Base-by-base conservation (phyloP, 2,329 filamentous ascomycete genomes). In the Aspergillus texensis region DNA sequence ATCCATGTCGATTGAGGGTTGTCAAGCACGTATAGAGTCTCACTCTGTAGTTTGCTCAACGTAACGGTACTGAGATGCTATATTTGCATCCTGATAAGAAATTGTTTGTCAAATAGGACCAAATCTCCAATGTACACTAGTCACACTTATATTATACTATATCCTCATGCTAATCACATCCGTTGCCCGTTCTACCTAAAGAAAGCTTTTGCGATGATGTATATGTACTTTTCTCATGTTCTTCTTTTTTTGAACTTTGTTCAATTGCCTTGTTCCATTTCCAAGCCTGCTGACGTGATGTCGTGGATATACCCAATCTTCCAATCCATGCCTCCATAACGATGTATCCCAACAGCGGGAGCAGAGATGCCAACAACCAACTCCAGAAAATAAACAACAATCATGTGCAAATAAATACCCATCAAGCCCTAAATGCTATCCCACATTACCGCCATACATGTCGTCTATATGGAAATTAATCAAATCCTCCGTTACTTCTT, bases 401-500 rank as follows among this genome's bases (percentile, higher is more conserved):
- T 16, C 24, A 24, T 26, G 21, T 53, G 28, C 26, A 26, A 55
- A 6, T n/a, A 24, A 14, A 19, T 39, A 26, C 6, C 34, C 52
- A 39, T 12, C 21, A 39, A 52, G 5, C 21, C 52, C 21, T 39
- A 16, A 39, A 36, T 19, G 10, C 30, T 28, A 54, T 39, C 57
- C n/a, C 34, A 58, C 9, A 58, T 50, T 52, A 26, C 43, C 41
- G 11, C 39, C 28, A 30, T 34, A 32, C 16, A 24, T 24, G 24
- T 41, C 32, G 32, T 34, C n/a, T 12, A 41, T 21, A 24, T 24
- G 8, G 32, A 53, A 43, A 46, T 8, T 28, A 16, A 16, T 14
- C 45, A 41, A 41, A 6, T 11, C 30, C 16, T 30, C 6, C 12
- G 34, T 53, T 41, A 62, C 43, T 63, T 62, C 56, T 67, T 66